These are phyloP conservation scores for Phylloporus sp. DNA, from an alignment of 768 basidiomycete species.

Conservation along the genomic window DNA sequence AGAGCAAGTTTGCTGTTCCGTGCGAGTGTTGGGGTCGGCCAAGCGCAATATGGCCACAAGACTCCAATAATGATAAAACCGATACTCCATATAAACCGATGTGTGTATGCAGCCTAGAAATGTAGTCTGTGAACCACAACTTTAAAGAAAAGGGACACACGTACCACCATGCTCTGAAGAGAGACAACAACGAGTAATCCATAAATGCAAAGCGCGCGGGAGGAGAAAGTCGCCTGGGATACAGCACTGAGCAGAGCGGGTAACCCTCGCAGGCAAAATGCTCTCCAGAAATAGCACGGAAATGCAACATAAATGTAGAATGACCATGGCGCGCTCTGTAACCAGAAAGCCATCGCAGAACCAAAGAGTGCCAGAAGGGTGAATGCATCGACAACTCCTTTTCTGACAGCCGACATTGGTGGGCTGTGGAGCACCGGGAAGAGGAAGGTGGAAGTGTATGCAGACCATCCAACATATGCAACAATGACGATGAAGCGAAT, in stretches of 20 bases:
- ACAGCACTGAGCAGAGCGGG: conserved; percentile 12
- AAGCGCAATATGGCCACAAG: conserved; percentile 58
- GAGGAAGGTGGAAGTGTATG: conserved; percentile 57
- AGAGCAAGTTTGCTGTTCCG: conserved; percentile 25
- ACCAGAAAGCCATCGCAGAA: conserved; percentile 48
- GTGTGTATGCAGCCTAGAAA: conserved; percentile 60
- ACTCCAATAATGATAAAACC: conserved; percentile 57
- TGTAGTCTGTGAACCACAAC: not conserved
- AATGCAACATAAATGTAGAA: conserved; percentile 75
- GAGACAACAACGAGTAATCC: conserved; percentile 35
- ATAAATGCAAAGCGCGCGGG: conserved; percentile 21
- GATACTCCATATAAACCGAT: conserved; percentile 67
- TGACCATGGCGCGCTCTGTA: conserved; percentile 64
- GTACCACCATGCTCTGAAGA: conserved; percentile 69
- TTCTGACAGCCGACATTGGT: not conserved
- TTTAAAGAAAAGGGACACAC: conserved; percentile 23
- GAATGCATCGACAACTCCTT: conserved; percentile 14
- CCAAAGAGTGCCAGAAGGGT: conserved; percentile 28
- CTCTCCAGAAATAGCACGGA: conserved; percentile 74
- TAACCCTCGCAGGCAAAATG: conserved; percentile 35
- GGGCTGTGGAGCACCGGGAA: conserved; percentile 37
- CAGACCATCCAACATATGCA: conserved; percentile 77
- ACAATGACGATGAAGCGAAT: conserved; percentile 63
- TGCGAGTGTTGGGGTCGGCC: conserved; percentile 35
- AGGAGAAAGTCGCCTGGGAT: conserved; percentile 22